Evolutionary conservation across 2,329 filamentous ascomycete species (phyloP), one percentile per base, ranked within the genome.

Genomic region (Fusarium oxysporum): DNA sequence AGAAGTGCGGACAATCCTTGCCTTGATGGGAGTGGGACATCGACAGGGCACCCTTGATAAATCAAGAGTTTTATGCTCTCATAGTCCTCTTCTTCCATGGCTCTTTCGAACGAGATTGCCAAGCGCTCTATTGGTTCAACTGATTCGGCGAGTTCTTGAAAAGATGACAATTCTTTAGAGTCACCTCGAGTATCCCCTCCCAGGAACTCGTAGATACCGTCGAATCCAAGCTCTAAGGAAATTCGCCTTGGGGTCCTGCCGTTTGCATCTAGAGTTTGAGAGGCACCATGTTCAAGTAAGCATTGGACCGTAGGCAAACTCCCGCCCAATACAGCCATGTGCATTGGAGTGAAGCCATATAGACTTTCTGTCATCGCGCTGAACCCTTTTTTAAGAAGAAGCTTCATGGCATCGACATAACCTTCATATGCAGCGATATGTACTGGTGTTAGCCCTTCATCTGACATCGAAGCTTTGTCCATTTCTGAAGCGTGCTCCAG

Each of bases 51-150:
- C 14, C 60, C 54, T 14, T 9, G 11, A 0, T 3, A 3, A 5
- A 58, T 33, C 40, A 55, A 25, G 6, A 83, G 11, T 6, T 3
- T 84, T 30, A 83, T 81, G 53, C 38, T 38, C 6, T 30, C 13
- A 6, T 48, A 23, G 16, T 68, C 38, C 3, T 25, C 6, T 8
- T 38, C 17, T 6, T 6, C 2, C 3, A 59, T 16, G 12, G 61
- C 60, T 35, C 30, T 17, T 19, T 40, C 33, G 2, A 68, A 17
- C 16, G 16, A 43, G 9, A 48, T 23, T 23, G 54, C 41, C 8
- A 54, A 25, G 5, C 23, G 14, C 5, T 30, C 40, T 7, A 3
- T 10, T 8, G 44, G 45, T 16, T 23, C 17, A 16, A 10, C 10
- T 7, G 40, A 33, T 17, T n/a, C n/a, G 8, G 3, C 11, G 10